Base-by-base conservation (phyloP, 1,139 yeast species). In the Kodamaea ohmeri region DNA sequence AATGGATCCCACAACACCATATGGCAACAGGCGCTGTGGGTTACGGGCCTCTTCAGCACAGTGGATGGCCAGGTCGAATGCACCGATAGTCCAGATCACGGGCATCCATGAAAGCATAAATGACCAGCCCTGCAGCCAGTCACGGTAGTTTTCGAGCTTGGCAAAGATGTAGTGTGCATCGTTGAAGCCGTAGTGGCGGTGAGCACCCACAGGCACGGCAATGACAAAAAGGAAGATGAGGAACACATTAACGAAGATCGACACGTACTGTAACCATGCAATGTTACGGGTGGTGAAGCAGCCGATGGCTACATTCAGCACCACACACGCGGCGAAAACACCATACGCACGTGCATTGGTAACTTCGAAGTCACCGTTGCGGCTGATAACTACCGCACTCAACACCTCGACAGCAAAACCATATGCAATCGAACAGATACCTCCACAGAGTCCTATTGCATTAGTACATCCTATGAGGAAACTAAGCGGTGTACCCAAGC, bases 51-150 rank as follows among this genome's bases (percentile, higher is more conserved):
- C 66, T 43, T 60, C 66, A 2, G 62, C 50, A 54, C 60, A 56
- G 46, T 61, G 66, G 28, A 60, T 54, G 24, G 59, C 59, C 14
- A 63, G 56, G 42, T 60, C 65, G 38, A 60, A 60, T 2, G 66
- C 60, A 15, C 63, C 63, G 37, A 60, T 60, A 16, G 65, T 58
- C 65, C 66, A 60, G 31, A 61, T 52, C 2, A 61, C 58, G 2
- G 65, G 66, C 48, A 59, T 47, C 65, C 63, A 59, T 1, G 61
- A 53, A 32, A 45, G 45, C 43, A 46, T 41, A 26, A 46, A 46
- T 3, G 79, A 72, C 84, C 86, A 83, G n/a, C 88, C 89, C 14
- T 63, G 57, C 11, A 76, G 67, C 83, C 88, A 84, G 31, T 65
- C 72, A 17, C 81, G 64, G 32, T 59, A 61, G 53, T 82, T 81